Evolutionary conservation across 257 asterid genomes (phyloP), one percentile per base, ranked within the genome.

Genomic region (Primulina eburnea): DNA sequence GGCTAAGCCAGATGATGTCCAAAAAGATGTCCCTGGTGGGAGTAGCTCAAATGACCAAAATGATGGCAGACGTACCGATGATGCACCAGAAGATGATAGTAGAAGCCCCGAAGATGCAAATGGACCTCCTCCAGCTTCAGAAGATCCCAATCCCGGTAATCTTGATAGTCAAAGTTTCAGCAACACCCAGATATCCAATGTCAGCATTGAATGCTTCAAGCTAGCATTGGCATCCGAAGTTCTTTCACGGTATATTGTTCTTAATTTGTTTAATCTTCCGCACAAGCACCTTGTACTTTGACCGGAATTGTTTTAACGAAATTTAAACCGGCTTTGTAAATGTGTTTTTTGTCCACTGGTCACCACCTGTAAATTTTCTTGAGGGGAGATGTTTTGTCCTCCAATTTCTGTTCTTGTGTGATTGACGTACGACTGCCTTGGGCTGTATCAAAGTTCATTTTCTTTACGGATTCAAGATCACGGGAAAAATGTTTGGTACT

Each of bases 11-110:
- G 97, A 86, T 72, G 60, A 72, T 62, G 79, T 85, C 75, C 82
- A 72, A 9, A 82, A 78, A 73, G 83, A 79, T 71, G 88, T 80
- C 62, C 77, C 77, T 47, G 87, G 88, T 70, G 96, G 81, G 78
- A 89, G 95, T 81, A 16, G 57, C 20, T 87, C 99, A 7, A 78
- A 81, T 32, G 83, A 80, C 73, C 94, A 82, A 76, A 84, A 82
- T 17, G 81, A 81, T 24, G 76, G 73, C 55, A 74, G 75, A 56
- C 81, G 70, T 37, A 30, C 75, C 6, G 86, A 82, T 21, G 86
- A 88, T 73, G 72, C 74, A 21, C 77, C 86, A 59, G 70, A 82
- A 60, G 89, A 75, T 18, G 87, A 85, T 58, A 79, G 60, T 75
- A 70, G 68, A 9, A 73, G 77, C 29, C 75, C 91, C 71, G 67